These are phyloP conservation scores for Hypoxylon sp. DNA, from an alignment of 2,329 filamentous ascomycete genomes.

Conservation along the genomic window DNA sequence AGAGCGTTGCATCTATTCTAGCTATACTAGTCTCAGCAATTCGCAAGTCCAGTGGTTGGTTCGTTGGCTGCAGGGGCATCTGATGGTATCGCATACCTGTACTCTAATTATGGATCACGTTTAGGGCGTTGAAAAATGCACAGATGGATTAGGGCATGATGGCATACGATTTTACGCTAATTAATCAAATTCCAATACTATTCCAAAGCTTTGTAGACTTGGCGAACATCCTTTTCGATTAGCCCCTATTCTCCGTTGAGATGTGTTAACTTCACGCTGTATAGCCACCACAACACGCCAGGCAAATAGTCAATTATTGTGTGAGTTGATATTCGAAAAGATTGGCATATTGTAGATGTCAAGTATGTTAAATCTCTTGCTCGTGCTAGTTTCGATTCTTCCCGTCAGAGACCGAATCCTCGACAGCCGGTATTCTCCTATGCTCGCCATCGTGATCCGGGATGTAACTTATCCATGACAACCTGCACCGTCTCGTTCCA, in stretches of 20 bases:
- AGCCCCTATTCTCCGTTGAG: not conserved
- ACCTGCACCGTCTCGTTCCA: constrained; percentile 38
- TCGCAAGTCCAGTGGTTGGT: constrained; percentile 5
- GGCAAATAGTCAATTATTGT: not conserved
- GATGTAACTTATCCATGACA: constrained; percentile 44
- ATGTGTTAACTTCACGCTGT: not conserved
- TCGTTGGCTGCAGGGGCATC: constrained; percentile 9
- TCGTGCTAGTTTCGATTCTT: not conserved
- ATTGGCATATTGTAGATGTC: not conserved
- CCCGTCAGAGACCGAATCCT: not conserved
- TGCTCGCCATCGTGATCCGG: not conserved
- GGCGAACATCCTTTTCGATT: not conserved
- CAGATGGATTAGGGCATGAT: constrained; percentile 33
- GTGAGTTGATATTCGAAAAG: not conserved
- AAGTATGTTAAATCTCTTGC: not conserved
- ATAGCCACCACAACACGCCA: not conserved
- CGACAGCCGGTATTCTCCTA: not conserved
- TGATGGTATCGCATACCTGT: constrained; percentile 26
- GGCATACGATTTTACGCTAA: constrained; percentile 37
- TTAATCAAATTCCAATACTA: constrained; percentile 15
- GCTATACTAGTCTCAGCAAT: constrained; percentile 7
- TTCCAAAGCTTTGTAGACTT: constrained; percentile 3
- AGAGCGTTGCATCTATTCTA: not conserved
- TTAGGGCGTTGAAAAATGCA: constrained; percentile 43
- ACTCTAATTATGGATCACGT: constrained; percentile 34